Base-by-base conservation (phyloP, 306 rosid species). In the Fragaria ananassa region DNA sequence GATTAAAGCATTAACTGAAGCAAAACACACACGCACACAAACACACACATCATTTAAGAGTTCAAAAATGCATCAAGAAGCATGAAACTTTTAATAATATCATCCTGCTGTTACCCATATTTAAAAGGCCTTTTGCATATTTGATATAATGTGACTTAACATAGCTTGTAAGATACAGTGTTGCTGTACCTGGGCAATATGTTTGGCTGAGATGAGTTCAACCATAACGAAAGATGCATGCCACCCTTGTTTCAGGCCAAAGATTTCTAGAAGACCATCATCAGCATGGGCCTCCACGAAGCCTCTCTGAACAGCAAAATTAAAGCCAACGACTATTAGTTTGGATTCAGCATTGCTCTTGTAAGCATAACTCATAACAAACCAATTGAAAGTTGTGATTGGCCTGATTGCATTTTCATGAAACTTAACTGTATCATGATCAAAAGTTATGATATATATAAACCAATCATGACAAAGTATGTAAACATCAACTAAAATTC, bases 191-290 rank as follows among this genome's bases (percentile, higher is more conserved):
- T 96, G 99, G 75, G 97, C 99, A 51, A 96, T 84, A 83, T 96
- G 99, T 80, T 92, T 96, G 13, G 99, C 99, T 58, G 90, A 76
- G 76, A 92, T 91, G 78, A 96, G 89, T 74, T 96, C 98, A 74
- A 90, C 97, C 99, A 96, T 92, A 46, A 96, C 99, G 75, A 96
- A 88, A 0, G 99, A 96, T 67, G 99, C 98, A 87, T 96, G 99
- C 99, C 99, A 96, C 76, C 97, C 98, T 83, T 96, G 99, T 86
- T 96, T 96, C 68, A 96, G 85, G 58, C 99, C 99, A 84, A 96
- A 96, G 72, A 96, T 82, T 87, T 96, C 99, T 80, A 96, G 76
- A 67, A 93, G 93, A 63, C 99, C 99, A 80, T 96, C 99, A 76
- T 95, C 91, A 7, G 85, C 96, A 47, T 96, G 91, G 81, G 99